Base-by-base conservation (phyloP, 2,329 filamentous ascomycete species). In the Hypoxylon sp. region DNA sequence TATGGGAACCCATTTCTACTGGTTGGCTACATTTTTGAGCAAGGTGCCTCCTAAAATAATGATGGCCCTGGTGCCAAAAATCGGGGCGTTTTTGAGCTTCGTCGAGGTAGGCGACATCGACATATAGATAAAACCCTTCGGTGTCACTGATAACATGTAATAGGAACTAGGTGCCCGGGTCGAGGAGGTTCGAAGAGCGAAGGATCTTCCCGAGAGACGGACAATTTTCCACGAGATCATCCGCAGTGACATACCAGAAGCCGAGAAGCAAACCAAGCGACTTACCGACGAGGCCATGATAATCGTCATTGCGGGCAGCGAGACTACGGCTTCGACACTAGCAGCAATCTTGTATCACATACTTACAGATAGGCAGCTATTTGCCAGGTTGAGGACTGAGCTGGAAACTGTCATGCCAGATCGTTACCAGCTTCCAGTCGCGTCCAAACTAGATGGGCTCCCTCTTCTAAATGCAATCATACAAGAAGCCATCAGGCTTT, bases 401-500 rank as follows among this genome's bases (percentile, higher is more conserved):
- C 65, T 76, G 0, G 63, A 67, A 23, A 55, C 55, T 0, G 56
- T 63, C 6, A 68, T 71, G 50, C 71, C 66, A 1, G 65, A 71
- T 45, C 47, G 58, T 5, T 50, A 64, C 30, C 45, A 64, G 8
- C 58, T 72, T 11, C 71, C 71, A 5, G 67, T 68, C 5, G 69
- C 71, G 4, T 46, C 70, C 2, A 68, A 74, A 29, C 67, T 78
- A 5, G 76, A 79, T 25, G 53, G 60, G 6, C 72, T 79, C 3
- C 74, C 75, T 0, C 74, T 76, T 39, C 73, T 81, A 2, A 69
- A 73, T 4, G 78, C 77, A 1, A 65, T 77, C 14, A 75, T 80
- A 32, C 70, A 75, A 11, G 78, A 80, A 59, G 68, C 72, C 0
- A 43, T 83, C 0, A 77, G 81, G 5, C 65, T 83, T 2, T 78